These are phyloP conservation scores for Helenozyma baotianmanensis DNA, from an alignment of 805 yeast species.

Conservation along the genomic window DNA sequence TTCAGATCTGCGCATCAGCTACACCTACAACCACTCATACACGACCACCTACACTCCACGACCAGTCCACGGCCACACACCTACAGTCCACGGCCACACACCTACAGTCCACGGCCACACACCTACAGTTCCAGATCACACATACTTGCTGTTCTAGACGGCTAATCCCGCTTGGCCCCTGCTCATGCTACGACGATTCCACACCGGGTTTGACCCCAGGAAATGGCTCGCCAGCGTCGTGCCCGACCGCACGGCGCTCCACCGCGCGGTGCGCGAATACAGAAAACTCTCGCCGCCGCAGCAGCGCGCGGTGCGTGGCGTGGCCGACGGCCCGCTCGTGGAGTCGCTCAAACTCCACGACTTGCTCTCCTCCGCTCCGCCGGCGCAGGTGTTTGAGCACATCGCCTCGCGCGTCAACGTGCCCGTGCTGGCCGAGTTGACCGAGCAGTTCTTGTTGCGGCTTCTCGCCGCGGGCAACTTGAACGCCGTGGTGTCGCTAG, in stretches of 20 bases:
- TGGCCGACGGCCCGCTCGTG: not conserved
- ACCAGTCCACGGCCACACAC: no score
- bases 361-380: slow-evolving; percentile 3
- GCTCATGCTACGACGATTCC: slow-evolving; percentile 1
- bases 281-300: no score
- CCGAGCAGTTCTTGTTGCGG: slow-evolving; percentile 21
- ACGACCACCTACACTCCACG: no score
- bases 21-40: no score
- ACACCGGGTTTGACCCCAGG: not conserved
- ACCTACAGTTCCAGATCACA: no score
- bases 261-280: not conserved
- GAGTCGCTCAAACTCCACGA: slow-evolving; percentile 2
- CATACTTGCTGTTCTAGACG: no score
- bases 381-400: slow-evolving; percentile 4
- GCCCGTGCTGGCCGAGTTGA: slow-evolving; percentile 9
- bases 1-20: no score
- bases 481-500: slow-evolving; percentile 21
- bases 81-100: no score
- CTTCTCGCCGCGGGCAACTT: slow-evolving; percentile 19
- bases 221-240: not conserved
- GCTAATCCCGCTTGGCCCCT: no score
- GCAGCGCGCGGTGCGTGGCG: no score
- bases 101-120: no score
- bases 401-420: slow-evolving; percentile 4
- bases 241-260: not conserved